phyloP scores from a whole-genome alignment of 139 green algal genomes.

The Penium margaritaceum region DNA sequence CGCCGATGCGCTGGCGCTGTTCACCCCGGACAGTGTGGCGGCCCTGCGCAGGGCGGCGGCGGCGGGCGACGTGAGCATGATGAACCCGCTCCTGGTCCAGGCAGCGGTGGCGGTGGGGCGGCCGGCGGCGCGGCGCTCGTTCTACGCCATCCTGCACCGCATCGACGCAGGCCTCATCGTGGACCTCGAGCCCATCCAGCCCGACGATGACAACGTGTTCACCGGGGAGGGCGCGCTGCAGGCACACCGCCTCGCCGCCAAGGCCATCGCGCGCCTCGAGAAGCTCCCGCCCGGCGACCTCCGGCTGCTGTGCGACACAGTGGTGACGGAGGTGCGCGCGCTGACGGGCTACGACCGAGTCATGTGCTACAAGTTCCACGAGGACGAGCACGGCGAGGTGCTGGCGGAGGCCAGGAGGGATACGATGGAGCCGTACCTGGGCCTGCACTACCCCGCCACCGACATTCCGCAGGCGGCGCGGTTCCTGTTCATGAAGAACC shows the following conservation, averaged over 20 bases:
- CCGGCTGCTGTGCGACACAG: conserved; percentile 9
- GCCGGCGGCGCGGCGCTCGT: conserved; percentile 33
- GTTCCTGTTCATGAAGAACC: conserved; percentile 46
- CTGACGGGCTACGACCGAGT: conserved; percentile 43
- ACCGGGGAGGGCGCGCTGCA: neutral
- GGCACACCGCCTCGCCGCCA: neutral
- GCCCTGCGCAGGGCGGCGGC: conserved; percentile 37
- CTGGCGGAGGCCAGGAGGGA: conserved; percentile 32
- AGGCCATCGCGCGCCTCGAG: neutral
- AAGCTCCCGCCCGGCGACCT: neutral
- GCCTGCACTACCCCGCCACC: conserved; percentile 51
- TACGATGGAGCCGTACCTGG: conserved; percentile 36
- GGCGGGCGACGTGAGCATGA: conserved; percentile 30
- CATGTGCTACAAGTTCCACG: conserved; percentile 46
- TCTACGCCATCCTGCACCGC: conserved; percentile 25
- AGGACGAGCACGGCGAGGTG: conserved; percentile 41
- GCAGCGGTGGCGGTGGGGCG: conserved; percentile 21
- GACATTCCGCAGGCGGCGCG: conserved; percentile 44
- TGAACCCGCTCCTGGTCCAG: conserved; percentile 38
- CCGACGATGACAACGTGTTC: neutral
- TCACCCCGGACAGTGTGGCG: conserved; percentile 16
- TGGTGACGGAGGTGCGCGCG: conserved; percentile 40
- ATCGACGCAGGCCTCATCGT: conserved; percentile 21
- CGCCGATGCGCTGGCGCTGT: conserved; percentile 29
- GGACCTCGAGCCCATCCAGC: conserved; percentile 15